Percentiles rank a stretch among this genome's conserved stretches.
Conservation (phyloP, 768 basidiomycete species). For the Tricholomella constricta region DNA sequence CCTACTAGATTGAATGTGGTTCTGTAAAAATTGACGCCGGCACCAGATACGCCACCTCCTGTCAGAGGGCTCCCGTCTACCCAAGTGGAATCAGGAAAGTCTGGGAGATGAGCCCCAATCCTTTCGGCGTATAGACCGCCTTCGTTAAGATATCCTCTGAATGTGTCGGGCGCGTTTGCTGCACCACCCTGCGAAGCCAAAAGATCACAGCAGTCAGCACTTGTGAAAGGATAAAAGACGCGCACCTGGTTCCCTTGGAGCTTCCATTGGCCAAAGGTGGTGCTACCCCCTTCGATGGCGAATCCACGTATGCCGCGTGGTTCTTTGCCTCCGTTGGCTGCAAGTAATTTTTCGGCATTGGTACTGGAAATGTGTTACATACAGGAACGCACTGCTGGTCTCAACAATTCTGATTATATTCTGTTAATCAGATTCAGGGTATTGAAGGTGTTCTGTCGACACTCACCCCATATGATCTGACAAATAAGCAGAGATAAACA, state of each 20-base stretch:
- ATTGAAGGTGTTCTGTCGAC: background rate
- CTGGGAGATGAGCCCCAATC: slow-evolving; percentile 52
- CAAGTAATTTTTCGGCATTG: background rate
- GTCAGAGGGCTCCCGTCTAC: slow-evolving; percentile 31
- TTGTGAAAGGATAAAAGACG: no score
- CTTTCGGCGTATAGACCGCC: slow-evolving; percentile 52
- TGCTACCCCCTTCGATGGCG: slow-evolving; percentile 41
- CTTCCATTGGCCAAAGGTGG: slow-evolving; percentile 41
- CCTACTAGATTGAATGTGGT: slow-evolving; percentile 43
- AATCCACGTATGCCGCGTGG: slow-evolving; percentile 51
- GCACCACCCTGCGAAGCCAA: slow-evolving; percentile 37
- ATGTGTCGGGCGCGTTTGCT: slow-evolving; percentile 41
- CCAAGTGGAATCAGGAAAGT: slow-evolving; percentile 44
- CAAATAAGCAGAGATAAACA: background rate
- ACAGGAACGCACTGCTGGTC: slow-evolving; percentile 42
- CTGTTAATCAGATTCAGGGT: background rate
- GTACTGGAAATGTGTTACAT: background rate
- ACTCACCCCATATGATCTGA: slow-evolving; percentile 52
- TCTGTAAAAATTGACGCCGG: slow-evolving; percentile 47
- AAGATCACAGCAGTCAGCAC: no score
- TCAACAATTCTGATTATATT: slow-evolving; percentile 39
- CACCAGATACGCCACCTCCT: slow-evolving; percentile 31
- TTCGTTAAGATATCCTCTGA: slow-evolving; percentile 52
- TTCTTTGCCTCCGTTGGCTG: slow-evolving; percentile 52
- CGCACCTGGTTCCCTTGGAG: slow-evolving; percentile 42